Evolutionary conservation across 148 eudicot genomes (phyloP).

Genomic region (Spergularia bocconei): DNA sequence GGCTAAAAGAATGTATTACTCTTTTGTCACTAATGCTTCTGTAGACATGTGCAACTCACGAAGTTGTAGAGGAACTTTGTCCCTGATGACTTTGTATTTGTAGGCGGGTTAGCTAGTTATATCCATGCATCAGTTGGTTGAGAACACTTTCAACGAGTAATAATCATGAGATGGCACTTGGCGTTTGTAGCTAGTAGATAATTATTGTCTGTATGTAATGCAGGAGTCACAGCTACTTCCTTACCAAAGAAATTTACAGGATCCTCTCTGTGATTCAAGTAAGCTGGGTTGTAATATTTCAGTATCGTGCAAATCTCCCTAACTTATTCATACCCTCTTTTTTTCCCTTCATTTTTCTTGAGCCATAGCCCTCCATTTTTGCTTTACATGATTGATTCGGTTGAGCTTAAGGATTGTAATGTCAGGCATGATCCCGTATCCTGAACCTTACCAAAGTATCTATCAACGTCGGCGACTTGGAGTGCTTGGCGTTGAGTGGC

Average conservation of each 20-base stretch:
- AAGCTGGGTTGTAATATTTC: slow-evolving; percentile 21
- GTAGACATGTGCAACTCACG: not conserved
- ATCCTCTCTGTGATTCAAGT: slow-evolving; percentile 93
- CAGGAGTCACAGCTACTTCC: slow-evolving; percentile 91
- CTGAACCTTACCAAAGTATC: slow-evolving; percentile 89
- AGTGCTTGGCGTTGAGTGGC: slow-evolving; percentile 83
- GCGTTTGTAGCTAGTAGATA: not conserved
- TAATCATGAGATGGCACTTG: not conserved
- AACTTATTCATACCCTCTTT: not conserved
- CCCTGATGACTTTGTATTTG: not conserved
- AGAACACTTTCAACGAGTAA: not conserved
- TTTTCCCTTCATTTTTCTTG: not conserved
- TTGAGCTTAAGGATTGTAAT: slow-evolving; percentile 12
- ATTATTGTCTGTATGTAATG: slow-evolving; percentile 26
- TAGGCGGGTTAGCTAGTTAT: not conserved
- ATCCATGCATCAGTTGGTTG: not conserved
- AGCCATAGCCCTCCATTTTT: not conserved
- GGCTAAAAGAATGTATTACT: too few species aligned
- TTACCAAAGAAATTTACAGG: slow-evolving; percentile 73
- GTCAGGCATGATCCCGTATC: slow-evolving; percentile 89
- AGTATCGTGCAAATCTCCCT: slow-evolving; percentile 16
- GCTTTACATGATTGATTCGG: not conserved
- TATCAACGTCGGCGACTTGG: slow-evolving; percentile 88
- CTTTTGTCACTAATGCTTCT: not conserved
- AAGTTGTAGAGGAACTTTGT: not conserved